A percentile compares a stretch with the other conserved stretches of the same genome.
phyloP scores from a whole-genome alignment of 768 basidiomycete species.

The Xerocomellus chrysenteron region DNA sequence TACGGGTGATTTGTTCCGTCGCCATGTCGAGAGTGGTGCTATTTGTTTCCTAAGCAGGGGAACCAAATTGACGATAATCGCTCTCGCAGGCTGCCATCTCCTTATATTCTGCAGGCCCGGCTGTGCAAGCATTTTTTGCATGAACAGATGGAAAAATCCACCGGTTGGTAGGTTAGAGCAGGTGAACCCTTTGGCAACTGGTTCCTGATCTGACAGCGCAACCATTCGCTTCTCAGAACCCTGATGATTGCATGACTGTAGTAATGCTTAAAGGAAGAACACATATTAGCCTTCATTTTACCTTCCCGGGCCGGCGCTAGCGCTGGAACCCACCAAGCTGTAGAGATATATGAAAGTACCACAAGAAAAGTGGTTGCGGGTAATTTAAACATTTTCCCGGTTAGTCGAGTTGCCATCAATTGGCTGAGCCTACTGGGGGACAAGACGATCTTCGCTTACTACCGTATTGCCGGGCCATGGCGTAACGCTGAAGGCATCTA shows the following conservation, averaged over 20 bases:
- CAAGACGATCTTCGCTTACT: not conserved
- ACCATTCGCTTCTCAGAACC: not conserved
- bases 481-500: not conserved
- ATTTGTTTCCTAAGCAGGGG: not conserved
- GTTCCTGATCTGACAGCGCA: not conserved
- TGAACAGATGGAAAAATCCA: slow-evolving; percentile 8
- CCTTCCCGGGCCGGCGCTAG: not conserved
- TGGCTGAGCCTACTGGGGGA: not conserved
- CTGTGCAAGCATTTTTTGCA: slow-evolving; percentile 11
- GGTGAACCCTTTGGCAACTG: slow-evolving; percentile 2
- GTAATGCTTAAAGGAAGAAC: not conserved
- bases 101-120: slow-evolving; percentile 19
- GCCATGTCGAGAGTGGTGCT: not conserved
- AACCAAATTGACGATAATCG: not conserved
- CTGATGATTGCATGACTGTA: not conserved
- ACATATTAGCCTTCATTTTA: slow-evolving; percentile 1
- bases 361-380: no score
- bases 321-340: slow-evolving; percentile 26
- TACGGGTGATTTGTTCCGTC: slow-evolving; percentile 13
- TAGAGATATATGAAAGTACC: slow-evolving; percentile 2
- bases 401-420: not conserved
- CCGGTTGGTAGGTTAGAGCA: slow-evolving; percentile 23
- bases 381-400: not conserved
- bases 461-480: not conserved
- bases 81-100: not conserved